These are phyloP conservation scores for Alternaria panax DNA, from an alignment of 2,329 filamentous ascomycete species.

Conservation along the genomic window DNA sequence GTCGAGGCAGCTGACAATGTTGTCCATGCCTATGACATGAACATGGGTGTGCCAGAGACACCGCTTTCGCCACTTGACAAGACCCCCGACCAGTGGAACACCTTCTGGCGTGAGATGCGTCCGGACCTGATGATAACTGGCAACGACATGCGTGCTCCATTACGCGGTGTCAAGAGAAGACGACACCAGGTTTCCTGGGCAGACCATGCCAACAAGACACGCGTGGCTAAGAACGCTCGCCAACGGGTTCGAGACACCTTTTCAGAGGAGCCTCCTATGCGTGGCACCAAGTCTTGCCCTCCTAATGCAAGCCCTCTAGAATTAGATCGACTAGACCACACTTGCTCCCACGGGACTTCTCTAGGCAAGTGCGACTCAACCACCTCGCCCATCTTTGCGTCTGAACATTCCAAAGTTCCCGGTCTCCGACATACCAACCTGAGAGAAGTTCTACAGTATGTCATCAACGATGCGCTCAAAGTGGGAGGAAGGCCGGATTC, in stretches of 20 bases:
- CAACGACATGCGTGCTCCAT: constrained; percentile 50
- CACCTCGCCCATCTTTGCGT: constrained; percentile 43
- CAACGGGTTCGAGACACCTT: constrained; percentile 38
- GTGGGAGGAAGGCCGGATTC: constrained; percentile 62
- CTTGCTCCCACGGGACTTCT: constrained; percentile 33
- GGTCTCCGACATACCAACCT: constrained; percentile 58
- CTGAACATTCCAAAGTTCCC: constrained; percentile 53
- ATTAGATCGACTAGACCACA: constrained; percentile 28
- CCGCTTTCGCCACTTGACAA: constrained; percentile 56
- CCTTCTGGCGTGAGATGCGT: constrained; percentile 45
- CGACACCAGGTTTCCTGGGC: constrained; percentile 49
- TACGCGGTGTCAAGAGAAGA: constrained; percentile 54
- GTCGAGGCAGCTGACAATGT: constrained; percentile 79
- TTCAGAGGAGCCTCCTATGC: constrained; percentile 38
- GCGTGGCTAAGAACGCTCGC: constrained; percentile 35
- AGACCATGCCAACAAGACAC: constrained; percentile 29
- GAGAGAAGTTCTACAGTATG: constrained; percentile 59
- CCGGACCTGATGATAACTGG: constrained; percentile 55
- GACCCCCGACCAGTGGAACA: constrained; percentile 34
- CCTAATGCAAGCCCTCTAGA: constrained; percentile 18
- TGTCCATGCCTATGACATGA: constrained; percentile 76
- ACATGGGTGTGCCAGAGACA: constrained; percentile 75
- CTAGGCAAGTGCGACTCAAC: constrained; percentile 35
- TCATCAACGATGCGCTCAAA: constrained; percentile 61
- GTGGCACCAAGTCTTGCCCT: constrained; percentile 27